Conservation (phyloP, 1,284 basidiomycete genomes). For the Irpex sp. region DNA sequence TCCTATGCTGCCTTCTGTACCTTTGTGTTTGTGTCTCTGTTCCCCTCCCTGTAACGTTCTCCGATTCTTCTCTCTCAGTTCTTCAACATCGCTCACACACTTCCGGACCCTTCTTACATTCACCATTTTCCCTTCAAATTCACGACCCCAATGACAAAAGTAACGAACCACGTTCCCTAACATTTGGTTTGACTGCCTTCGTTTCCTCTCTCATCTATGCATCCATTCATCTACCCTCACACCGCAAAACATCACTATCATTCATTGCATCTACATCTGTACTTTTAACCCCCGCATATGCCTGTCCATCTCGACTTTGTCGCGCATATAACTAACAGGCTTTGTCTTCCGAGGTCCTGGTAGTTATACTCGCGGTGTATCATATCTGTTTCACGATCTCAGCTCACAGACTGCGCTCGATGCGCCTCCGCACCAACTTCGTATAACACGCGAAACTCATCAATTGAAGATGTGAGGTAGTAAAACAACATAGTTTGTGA, state of each 20-base stretch:
- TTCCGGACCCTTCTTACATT: not conserved
- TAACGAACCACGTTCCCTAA: not conserved
- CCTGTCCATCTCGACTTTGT: not conserved
- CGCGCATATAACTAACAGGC: too few relatives aligned
- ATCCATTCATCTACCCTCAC: not conserved
- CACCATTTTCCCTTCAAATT: not conserved
- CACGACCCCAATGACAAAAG: not conserved
- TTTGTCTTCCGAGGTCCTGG: too few relatives aligned
- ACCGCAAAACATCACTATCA: not conserved
- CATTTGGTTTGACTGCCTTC: not conserved
- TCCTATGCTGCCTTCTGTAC: not conserved
- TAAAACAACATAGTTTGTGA: not conserved
- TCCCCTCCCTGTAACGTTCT: not conserved
- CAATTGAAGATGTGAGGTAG: not conserved
- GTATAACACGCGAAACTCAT: not conserved
- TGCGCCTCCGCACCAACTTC: not conserved
- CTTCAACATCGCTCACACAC: not conserved
- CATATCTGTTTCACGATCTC: not conserved
- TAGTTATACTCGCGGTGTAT: not conserved
- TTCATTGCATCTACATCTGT: not conserved
- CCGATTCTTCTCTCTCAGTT: not conserved
- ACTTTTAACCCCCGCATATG: not conserved
- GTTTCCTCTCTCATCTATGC: not conserved
- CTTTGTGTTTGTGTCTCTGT: not conserved
- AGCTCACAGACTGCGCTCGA: not conserved